These are phyloP conservation scores for Termitomyces sp. DNA, from an alignment of 768 basidiomycete species.

Conservation along the genomic window DNA sequence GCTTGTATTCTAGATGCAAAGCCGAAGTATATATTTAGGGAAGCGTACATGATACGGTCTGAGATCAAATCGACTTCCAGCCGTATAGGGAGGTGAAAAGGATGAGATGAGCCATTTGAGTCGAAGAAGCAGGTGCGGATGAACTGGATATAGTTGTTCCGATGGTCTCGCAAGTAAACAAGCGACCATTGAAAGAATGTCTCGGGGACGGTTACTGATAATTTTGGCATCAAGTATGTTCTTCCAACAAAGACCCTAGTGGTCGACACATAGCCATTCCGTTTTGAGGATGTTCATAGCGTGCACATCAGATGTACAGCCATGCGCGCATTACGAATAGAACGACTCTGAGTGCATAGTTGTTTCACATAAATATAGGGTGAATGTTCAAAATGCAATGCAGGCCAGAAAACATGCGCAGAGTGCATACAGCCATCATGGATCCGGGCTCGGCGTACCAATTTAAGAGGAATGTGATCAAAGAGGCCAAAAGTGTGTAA, in stretches of 20 bases:
- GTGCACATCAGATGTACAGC: neutral
- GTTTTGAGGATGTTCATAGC: neutral
- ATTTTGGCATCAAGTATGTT: neutral
- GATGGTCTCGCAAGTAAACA: neutral
- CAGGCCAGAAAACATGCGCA: neutral
- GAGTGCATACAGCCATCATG: neutral
- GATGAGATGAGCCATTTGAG: neutral
- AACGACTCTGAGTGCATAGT: neutral
- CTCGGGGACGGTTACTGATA: neutral
- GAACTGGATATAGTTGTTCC: neutral
- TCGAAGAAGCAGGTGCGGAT: neutral
- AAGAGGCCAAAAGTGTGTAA: no score
- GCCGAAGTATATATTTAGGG: neutral
- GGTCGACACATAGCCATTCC: neutral
- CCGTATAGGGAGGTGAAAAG: neutral
- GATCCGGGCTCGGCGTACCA: neutral
- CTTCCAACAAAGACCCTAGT: neutral
- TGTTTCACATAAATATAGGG: neutral
- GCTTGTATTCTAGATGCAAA: neutral
- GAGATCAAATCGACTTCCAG: neutral
- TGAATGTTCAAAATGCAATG: neutral
- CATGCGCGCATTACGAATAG: no score
- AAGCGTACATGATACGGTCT: neutral
- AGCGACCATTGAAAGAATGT: neutral
- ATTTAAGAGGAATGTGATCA: neutral